Base-by-base conservation (phyloP, 305 asterid genomes). In the Plantago lanceolata region DNA sequence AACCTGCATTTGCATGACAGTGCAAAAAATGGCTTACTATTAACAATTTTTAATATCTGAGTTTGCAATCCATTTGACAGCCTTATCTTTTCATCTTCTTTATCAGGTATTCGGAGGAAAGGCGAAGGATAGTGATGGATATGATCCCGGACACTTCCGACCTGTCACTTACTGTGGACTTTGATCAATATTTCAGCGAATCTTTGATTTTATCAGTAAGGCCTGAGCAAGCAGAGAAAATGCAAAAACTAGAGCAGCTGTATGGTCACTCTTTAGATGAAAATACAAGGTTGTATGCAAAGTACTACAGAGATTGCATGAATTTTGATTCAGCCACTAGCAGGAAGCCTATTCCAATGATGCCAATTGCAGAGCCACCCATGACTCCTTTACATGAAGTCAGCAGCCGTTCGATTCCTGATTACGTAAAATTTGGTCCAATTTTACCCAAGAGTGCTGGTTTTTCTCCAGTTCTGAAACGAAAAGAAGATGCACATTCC, bases 331-430 rank as follows among this genome's bases (percentile, higher is more conserved):
- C 86, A 43, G 75, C 82, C 21, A 80, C 83, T 0, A 68, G 86
- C 55, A 82, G 87, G 81, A 83, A 72, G 76, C 54, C 21, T 59
- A 75, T 87, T 45, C 96, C 94, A 17, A 76, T 89, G 96, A 48
- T 89, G 52, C 96, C 96, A 1, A 89, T 89, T 43, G 94, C 79
- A 4, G 96, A 89, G 81, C 85, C 96, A 2, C 96, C 95, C 0
- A 73, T 76, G 95, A 83, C 89, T 60, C 94, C 95, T 28, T 63
- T 85, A 76, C 89, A 78, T 21, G 96, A 89, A 66, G 65, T 83
- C 59, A 81, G 84, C 58, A 67, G 79, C 66, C 78, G 65, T 14
- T 70, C 74, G 17, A 75, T 89, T 65, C 96, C 96, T 59, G 95
- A 89, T 69, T 89, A 78, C 56, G 91, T 87, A 0, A 87, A 87